Evolutionary conservation across 768 basidiomycete species (phyloP).

Genomic region (Ramaria sp.): DNA sequence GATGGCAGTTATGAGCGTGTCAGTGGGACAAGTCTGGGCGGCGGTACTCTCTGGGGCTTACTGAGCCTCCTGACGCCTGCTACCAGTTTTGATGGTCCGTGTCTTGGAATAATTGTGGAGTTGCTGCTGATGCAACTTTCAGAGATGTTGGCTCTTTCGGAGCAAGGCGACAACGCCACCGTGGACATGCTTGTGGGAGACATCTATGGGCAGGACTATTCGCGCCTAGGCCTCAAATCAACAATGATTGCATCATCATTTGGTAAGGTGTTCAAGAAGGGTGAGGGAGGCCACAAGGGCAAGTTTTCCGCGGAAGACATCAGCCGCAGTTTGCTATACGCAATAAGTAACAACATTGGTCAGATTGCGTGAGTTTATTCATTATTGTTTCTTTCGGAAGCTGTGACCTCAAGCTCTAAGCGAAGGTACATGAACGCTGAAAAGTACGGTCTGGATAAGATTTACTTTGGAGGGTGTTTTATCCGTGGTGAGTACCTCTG

Average conservation of each 20-base stretch:
- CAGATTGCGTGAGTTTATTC: constrained; percentile 85
- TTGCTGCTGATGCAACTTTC: constrained; percentile 8
- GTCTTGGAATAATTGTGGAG: not conserved
- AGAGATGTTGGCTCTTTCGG: constrained; percentile 97
- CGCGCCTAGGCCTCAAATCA: constrained; percentile 89
- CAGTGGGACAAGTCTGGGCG: constrained; percentile 93
- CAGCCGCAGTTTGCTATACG: constrained; percentile 87
- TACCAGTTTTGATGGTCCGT: constrained; percentile 86
- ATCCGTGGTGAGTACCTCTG: constrained; percentile 64
- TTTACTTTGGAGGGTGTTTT: constrained; percentile 99
- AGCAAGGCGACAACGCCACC: constrained; percentile 82
- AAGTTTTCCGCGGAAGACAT: constrained; percentile 88
- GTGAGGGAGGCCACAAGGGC: constrained; percentile 52
- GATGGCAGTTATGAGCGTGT: constrained; percentile 94
- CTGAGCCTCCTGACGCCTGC: constrained; percentile 93
- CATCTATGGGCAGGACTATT: constrained; percentile 98
- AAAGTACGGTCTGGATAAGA: constrained; percentile 91
- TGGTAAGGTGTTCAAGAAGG: constrained; percentile 94
- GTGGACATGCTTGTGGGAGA: constrained; percentile 99
- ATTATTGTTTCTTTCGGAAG: constrained; percentile 2
- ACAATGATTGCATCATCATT: constrained; percentile 98
- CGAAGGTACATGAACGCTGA: constrained; percentile 97
- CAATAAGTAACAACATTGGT: constrained; percentile 97
- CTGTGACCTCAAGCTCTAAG: not conserved
- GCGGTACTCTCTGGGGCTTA: constrained; percentile 95